A percentile compares a stretch with the other conserved stretches of the same genome.
phyloP scores from a whole-genome alignment of 495 filamentous ascomycete genomes.

The Cairneyella variabilis region DNA sequence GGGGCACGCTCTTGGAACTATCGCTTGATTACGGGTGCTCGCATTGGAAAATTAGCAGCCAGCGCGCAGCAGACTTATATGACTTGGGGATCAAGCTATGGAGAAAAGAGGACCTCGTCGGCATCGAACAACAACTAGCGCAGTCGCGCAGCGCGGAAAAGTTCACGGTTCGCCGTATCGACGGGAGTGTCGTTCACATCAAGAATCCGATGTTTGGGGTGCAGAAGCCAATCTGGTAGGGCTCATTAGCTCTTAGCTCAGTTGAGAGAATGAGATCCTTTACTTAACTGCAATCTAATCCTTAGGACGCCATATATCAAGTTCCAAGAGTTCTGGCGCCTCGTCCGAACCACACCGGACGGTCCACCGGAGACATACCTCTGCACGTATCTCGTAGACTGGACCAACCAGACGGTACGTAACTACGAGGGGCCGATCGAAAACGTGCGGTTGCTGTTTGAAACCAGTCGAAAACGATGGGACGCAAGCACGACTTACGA shows the following conservation, averaged over 20 bases:
- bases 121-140: constrained; percentile 36
- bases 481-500: constrained; percentile 31
- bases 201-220: constrained; percentile 36
- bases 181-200: constrained; percentile 33
- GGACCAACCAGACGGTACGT: constrained; percentile 32
- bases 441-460: constrained; percentile 23
- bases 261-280: constrained; percentile 10
- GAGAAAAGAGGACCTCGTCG: constrained; percentile 34
- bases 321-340: constrained; percentile 25
- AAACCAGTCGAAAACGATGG: constrained; percentile 30
- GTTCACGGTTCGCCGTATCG: constrained; percentile 36
- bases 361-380: constrained; percentile 31
- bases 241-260: background rate
- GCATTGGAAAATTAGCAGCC: constrained; percentile 35
- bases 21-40: constrained; percentile 35
- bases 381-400: constrained; percentile 37
- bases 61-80: constrained; percentile 36
- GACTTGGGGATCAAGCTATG: constrained; percentile 34
- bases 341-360: constrained; percentile 29
- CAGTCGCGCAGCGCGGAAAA: constrained; percentile 28
- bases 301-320: constrained; percentile 32
- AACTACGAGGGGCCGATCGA: constrained; percentile 34
- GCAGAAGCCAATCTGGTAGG: constrained; percentile 38
- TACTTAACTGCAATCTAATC: constrained; percentile 26
- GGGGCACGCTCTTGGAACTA: background rate